Evolutionary conservation across 192 early-diverging fungal species (phyloP).

Genomic region (Irineochytrium annulatum): DNA sequence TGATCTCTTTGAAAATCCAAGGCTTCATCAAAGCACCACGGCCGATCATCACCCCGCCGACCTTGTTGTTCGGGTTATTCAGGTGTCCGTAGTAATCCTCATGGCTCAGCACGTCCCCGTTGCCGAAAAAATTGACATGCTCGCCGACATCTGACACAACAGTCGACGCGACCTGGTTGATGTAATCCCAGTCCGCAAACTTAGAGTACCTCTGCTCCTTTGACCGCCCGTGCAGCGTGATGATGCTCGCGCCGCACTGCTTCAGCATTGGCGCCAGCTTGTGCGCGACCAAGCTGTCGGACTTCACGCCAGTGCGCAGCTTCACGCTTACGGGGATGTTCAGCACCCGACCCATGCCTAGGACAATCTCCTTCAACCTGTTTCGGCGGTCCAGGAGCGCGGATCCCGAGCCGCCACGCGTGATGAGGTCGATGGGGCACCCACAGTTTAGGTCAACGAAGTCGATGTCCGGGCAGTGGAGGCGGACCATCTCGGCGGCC

Average conservation of each 20-base stretch:
- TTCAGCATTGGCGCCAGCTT: slow-evolving; percentile 68
- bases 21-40: slow-evolving; percentile 93
- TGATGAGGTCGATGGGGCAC: slow-evolving; percentile 90
- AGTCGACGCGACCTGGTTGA: slow-evolving; percentile 49
- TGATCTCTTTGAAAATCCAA: slow-evolving; percentile 95
- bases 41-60: slow-evolving; percentile 89
- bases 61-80: slow-evolving; percentile 27
- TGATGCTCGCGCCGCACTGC: slow-evolving; percentile 55
- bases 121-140: slow-evolving; percentile 57
- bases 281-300: slow-evolving; percentile 61
- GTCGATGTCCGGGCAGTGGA: slow-evolving; percentile 67
- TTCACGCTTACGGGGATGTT: slow-evolving; percentile 88
- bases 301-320: slow-evolving; percentile 72
- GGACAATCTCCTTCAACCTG: slow-evolving; percentile 71
- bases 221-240: slow-evolving; percentile 87
- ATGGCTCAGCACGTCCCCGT: slow-evolving; percentile 74
- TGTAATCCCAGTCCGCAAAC: slow-evolving; percentile 90
- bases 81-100: slow-evolving; percentile 76
- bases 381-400: slow-evolving; percentile 67
- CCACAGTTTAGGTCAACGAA: slow-evolving; percentile 95
- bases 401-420: slow-evolving; percentile 74
- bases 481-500: slow-evolving; percentile 62
- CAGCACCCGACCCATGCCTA: slow-evolving; percentile 63
- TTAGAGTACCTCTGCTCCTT: slow-evolving; percentile 90
- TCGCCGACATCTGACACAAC: slow-evolving; percentile 10